Evolutionary conservation across 441 rosid species (phyloP), one percentile per base, ranked within the genome.

Genomic region (Aleurites moluccanus): DNA sequence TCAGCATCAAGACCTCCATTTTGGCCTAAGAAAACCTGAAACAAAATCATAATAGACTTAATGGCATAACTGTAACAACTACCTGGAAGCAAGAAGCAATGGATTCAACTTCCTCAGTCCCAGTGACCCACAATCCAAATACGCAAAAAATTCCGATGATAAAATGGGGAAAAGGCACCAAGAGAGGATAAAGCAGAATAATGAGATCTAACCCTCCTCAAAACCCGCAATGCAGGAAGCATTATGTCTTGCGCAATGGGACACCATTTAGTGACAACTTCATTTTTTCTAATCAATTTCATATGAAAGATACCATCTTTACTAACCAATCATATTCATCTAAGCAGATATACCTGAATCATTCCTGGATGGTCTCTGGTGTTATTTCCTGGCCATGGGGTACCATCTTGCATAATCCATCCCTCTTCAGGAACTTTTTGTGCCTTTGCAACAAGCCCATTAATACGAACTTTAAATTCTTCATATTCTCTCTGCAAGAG

Each of bases 371-470:
- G 99, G 76, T 96, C 99, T 81, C 98, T 89, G 72, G 85, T 88
- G 83, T 96, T 96, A 85, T 96, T 96, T 78, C 99, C 99, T 72
- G 99, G 99, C 99, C 99, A 96, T 0, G 99, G 99, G 33, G 99
- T 96, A 53, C 99, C 99, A 81, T 96, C 99, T 86, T 96, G 99
- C 98, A 96, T 92, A 47, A 92, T 86, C 98, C 99, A 96, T 76
- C 99, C 99, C 86, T 92, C 99, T 81, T 93, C 98, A 27, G 99
- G 99, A 84, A 90, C 80, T 72, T 93, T 96, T 60, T 84, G 86
- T 23, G 99, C 97, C 86, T 96, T 93, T 50, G 97, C 86, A 73
- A 96, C 99, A 84, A 96, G 95, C 75, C 91, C 97, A 77, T 96
- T 93, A 70, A 93, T 44, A 68, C 97, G 88, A 79, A 96, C 80